phyloP scores from a whole-genome alignment of 805 yeast species.

The Wickerhamiella australiensis region DNA sequence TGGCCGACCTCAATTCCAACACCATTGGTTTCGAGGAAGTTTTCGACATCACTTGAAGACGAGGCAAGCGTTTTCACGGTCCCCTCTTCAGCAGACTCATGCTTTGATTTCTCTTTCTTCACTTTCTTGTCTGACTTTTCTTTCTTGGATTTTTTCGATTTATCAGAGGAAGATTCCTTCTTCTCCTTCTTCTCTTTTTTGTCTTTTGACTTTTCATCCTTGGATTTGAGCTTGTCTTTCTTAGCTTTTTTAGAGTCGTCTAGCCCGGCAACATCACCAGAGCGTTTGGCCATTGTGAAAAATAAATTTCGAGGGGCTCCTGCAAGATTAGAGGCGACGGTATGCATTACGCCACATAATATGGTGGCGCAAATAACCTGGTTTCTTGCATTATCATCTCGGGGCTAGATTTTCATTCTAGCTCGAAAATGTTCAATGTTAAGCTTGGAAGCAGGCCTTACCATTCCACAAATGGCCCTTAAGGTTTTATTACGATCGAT shows the following conservation, averaged over 20 bases:
- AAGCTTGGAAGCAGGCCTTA: no score
- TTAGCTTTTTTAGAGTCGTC: neutral
- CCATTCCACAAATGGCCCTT: no score
- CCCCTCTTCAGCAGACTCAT: slow-evolving; percentile 10
- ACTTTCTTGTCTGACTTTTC: slow-evolving; percentile 32
- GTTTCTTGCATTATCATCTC: no score
- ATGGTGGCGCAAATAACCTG: neutral
- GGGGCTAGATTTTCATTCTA: no score
- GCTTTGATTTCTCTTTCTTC: slow-evolving; percentile 26
- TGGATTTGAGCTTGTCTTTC: slow-evolving; percentile 4
- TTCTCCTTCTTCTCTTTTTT: slow-evolving; percentile 23
- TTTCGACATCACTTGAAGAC: slow-evolving; percentile 40
- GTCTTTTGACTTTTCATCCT: neutral
- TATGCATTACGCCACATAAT: neutral
- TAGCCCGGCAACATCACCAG: slow-evolving; percentile 3
- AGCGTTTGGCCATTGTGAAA: slow-evolving; percentile 5
- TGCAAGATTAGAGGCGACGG: neutral
- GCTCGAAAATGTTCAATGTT: no score
- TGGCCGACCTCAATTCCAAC: slow-evolving; percentile 59
- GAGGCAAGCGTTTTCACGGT: slow-evolving; percentile 5
- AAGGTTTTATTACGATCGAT: no score
- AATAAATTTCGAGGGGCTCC: slow-evolving; percentile 3
- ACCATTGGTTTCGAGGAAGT: slow-evolving; percentile 57
- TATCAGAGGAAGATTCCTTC: slow-evolving; percentile 23
- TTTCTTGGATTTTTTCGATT: slow-evolving; percentile 30